Evolutionary conservation across 2,329 filamentous ascomycete species (phyloP).

Genomic region (Leptoxyphium fumago): DNA sequence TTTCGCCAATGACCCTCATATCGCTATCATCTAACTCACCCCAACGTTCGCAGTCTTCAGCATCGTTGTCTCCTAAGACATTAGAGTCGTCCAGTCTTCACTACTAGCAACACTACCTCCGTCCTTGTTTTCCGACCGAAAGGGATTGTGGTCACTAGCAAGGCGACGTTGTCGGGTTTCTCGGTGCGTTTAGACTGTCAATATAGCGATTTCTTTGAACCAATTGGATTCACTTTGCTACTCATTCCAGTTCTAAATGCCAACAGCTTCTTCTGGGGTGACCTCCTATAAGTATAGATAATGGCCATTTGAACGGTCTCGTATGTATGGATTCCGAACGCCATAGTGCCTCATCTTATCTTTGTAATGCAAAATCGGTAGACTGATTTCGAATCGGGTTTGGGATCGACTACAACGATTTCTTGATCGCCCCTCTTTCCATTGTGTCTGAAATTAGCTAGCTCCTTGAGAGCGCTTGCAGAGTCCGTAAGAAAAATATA

Average conservation of each 20-base stretch:
- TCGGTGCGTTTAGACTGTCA: conserved; percentile 4
- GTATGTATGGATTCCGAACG: conserved; percentile 5
- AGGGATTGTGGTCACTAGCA: not conserved
- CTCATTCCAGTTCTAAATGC: conserved; percentile 6
- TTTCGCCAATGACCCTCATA: conserved; percentile 1
- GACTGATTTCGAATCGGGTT: conserved; percentile 4
- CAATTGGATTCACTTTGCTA: conserved; percentile 4
- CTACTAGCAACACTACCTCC: not conserved
- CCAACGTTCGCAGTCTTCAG: not conserved
- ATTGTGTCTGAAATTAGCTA: not conserved
- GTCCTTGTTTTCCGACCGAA: not conserved
- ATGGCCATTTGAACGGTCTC: conserved; percentile 6
- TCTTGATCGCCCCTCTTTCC: conserved; percentile 1
- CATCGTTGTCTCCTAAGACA: conserved; percentile 1
- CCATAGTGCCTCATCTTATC: conserved; percentile 7
- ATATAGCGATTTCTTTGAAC: conserved; percentile 7
- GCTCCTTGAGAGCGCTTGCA: not conserved
- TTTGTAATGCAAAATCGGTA: conserved; percentile 7
- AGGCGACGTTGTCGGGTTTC: not conserved
- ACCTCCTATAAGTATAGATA: conserved; percentile 12
- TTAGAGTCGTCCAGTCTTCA: not conserved
- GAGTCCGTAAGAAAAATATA: conserved; percentile 4
- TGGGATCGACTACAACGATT: conserved; percentile 6
- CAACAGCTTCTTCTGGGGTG: conserved; percentile 7
- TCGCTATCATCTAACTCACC: conserved; percentile 3